phyloP scores from a whole-genome alignment of 2,329 filamentous ascomycete genomes.

The Pezicula carpinea region DNA sequence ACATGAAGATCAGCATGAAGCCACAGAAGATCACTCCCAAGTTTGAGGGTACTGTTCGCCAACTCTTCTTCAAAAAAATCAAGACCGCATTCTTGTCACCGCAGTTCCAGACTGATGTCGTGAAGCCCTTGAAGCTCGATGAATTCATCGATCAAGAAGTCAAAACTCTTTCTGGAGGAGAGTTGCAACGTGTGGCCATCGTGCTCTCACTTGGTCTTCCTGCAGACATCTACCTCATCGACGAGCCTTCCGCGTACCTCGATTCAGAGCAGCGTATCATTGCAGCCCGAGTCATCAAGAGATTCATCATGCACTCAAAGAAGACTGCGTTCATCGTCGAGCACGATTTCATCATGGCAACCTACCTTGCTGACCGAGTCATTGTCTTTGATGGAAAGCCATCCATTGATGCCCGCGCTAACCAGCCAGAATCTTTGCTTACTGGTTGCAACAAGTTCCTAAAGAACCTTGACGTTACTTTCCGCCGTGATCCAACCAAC shows the following conservation, averaged over 20 bases:
- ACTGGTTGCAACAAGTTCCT: slow-evolving; percentile 94
- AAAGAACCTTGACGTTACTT: slow-evolving; percentile 95
- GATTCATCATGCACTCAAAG: slow-evolving; percentile 99
- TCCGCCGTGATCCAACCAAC: slow-evolving; percentile 95
- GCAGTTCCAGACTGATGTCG: slow-evolving; percentile 98
- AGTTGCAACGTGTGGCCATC: slow-evolving; percentile 98
- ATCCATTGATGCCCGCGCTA: slow-evolving; percentile 81
- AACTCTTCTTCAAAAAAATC: slow-evolving; percentile 99
- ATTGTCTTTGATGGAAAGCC: slow-evolving; percentile 98
- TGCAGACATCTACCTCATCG: slow-evolving; percentile 97
- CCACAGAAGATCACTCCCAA: slow-evolving; percentile 99
- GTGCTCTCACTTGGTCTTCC: slow-evolving; percentile 93
- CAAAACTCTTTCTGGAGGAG: slow-evolving; percentile 97
- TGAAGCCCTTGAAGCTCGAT: slow-evolving; percentile 98
- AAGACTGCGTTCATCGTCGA: slow-evolving; percentile 99
- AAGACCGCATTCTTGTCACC: slow-evolving; percentile 93
- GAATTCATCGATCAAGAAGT: slow-evolving; percentile 99
- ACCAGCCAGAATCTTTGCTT: slow-evolving; percentile 83
- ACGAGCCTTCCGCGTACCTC: slow-evolving; percentile 95
- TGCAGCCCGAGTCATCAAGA: slow-evolving; percentile 95
- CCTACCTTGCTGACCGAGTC: slow-evolving; percentile 78
- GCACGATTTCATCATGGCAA: slow-evolving; percentile 99
- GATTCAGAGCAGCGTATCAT: slow-evolving; percentile 99
- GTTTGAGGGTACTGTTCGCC: slow-evolving; percentile 92
- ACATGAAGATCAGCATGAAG: slow-evolving; percentile 99